Evolutionary conservation across 495 filamentous ascomycete genomes (phyloP).

Genomic region (Xylaria flabelliformis): DNA sequence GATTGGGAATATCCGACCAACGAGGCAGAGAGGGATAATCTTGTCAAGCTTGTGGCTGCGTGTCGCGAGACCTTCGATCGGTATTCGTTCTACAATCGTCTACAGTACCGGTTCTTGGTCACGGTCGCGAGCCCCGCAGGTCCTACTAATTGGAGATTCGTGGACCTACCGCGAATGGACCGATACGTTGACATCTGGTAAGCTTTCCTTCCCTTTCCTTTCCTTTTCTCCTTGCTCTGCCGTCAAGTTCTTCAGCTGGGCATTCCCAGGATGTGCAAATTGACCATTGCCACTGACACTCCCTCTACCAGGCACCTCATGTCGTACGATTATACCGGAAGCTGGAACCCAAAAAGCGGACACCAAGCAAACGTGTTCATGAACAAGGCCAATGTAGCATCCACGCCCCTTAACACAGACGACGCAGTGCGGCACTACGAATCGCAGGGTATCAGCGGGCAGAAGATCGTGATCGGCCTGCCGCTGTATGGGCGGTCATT

Average conservation of each 20-base stretch:
- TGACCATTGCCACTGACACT: constrained; percentile 43
- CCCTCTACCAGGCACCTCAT: constrained; percentile 67
- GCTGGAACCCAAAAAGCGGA: constrained; percentile 71
- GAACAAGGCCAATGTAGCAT: constrained; percentile 48
- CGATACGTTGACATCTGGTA: constrained; percentile 83
- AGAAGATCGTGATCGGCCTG: constrained; percentile 82
- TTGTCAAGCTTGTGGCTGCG: constrained; percentile 71
- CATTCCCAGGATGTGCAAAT: not conserved
- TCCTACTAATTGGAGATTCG: constrained; percentile 68
- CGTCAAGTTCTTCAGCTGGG: not conserved
- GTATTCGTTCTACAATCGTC: constrained; percentile 59
- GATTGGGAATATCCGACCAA: constrained; percentile 69
- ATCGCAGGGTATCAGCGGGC: constrained; percentile 61
- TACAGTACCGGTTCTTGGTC: constrained; percentile 69
- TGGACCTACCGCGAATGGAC: constrained; percentile 74
- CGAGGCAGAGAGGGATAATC: constrained; percentile 66
- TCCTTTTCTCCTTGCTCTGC: not conserved
- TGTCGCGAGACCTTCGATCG: constrained; percentile 69
- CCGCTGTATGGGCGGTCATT: constrained; percentile 89
- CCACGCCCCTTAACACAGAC: constrained; percentile 75
- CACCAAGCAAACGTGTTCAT: constrained; percentile 78
- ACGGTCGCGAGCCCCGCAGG: constrained; percentile 72
- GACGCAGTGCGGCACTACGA: constrained; percentile 72
- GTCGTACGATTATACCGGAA: constrained; percentile 77
- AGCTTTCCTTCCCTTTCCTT: constrained; percentile 36